Evolutionary conservation across 495 filamentous ascomycete genomes (phyloP).

Genomic region (Daldinia concentrica): DNA sequence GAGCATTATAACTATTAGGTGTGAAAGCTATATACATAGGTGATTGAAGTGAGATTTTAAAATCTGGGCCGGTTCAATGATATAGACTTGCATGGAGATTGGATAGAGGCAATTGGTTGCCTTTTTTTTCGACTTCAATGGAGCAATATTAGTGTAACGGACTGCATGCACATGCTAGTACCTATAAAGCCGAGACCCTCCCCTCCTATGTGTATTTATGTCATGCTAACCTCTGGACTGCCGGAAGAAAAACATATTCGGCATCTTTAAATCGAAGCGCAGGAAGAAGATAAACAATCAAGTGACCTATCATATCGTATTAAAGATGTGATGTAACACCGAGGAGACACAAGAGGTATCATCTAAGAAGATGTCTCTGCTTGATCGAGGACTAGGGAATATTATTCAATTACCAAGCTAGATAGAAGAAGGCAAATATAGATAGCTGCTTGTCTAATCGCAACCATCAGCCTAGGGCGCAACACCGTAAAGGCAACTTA

Average conservation of each 20-base stretch:
- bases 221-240: slow-evolving; percentile 1
- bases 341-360: slow-evolving; percentile 21
- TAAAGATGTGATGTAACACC: slow-evolving; percentile 29
- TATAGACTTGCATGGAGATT: background rate
- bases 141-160: background rate
- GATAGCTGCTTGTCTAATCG: slow-evolving; percentile 1
- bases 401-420: slow-evolving; percentile 5
- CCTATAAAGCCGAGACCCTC: slow-evolving; percentile 16
- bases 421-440: slow-evolving; percentile 6
- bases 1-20: background rate
- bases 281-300: slow-evolving; percentile 19
- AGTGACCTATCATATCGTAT: slow-evolving; percentile 44
- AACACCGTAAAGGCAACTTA: background rate
- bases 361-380: slow-evolving; percentile 12
- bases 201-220: slow-evolving; percentile 5
- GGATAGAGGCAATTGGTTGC: background rate
- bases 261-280: slow-evolving; percentile 6
- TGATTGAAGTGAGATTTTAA: background rate
- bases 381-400: slow-evolving; percentile 4
- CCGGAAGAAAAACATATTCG: slow-evolving; percentile 12
- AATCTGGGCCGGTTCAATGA: background rate
- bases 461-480: background rate
- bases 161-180: slow-evolving; percentile 1
- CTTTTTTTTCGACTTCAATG: background rate
- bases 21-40: background rate